phyloP scores from a whole-genome alignment of 768 basidiomycete genomes.

The Boletus speciosus region DNA sequence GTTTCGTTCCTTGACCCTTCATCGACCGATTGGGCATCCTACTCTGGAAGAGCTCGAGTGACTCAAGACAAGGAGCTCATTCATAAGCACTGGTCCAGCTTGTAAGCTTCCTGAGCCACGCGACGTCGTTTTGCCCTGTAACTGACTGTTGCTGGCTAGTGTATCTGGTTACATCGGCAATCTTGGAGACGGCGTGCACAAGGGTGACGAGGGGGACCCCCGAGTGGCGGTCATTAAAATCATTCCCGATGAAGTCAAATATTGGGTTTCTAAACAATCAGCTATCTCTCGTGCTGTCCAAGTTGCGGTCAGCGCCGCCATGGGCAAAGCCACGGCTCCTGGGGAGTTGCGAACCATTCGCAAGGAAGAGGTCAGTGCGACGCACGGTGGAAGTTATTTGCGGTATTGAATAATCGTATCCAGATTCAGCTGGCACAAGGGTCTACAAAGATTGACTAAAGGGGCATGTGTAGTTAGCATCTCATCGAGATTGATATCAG shows the following conservation, averaged over 20 bases:
- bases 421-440: slow-evolving; percentile 17
- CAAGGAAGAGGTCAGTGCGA: slow-evolving; percentile 58
- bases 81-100: slow-evolving; percentile 59
- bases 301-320: slow-evolving; percentile 53
- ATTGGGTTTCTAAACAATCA: slow-evolving; percentile 69
- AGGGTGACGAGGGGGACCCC: slow-evolving; percentile 76
- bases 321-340: slow-evolving; percentile 61
- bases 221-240: slow-evolving; percentile 78
- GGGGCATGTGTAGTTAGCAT: background rate
- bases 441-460: slow-evolving; percentile 9
- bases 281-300: slow-evolving; percentile 57
- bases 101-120: slow-evolving; percentile 31
- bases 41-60: slow-evolving; percentile 68
- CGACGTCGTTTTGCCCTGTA: background rate
- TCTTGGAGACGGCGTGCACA: slow-evolving; percentile 79
- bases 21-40: slow-evolving; percentile 78
- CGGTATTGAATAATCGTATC: slow-evolving; percentile 1
- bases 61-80: slow-evolving; percentile 60
- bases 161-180: slow-evolving; percentile 82
- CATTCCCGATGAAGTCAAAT: slow-evolving; percentile 75
- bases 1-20: slow-evolving; percentile 69
- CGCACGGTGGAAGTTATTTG: background rate
- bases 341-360: slow-evolving; percentile 78
- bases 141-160: slow-evolving; percentile 32
- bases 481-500: slow-evolving; percentile 1